Base-by-base conservation (phyloP, 1,284 basidiomycete genomes). In the Ceratorhiza oryzae-sativae region DNA sequence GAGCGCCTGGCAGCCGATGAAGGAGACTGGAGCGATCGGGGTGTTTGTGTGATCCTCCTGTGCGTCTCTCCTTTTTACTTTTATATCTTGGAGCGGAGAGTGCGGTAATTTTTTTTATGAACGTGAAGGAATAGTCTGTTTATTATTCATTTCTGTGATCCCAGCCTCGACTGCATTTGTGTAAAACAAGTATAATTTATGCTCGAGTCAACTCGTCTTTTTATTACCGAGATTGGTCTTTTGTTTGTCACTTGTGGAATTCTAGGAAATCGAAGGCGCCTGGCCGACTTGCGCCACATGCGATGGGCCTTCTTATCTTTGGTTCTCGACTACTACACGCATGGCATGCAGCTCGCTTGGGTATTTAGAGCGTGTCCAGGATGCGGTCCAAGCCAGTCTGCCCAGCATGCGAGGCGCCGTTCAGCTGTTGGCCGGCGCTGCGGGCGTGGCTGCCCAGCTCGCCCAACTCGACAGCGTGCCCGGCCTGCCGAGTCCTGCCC, bases 401-500 rank as follows among this genome's bases (percentile, higher is more conserved):
- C 67, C 32, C 55, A 12, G 39, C 20, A 70, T 70, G 55, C 48
- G 49, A 13, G 9, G 18, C 6, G 8, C 58, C 30, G 45, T 32
- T 12, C 41, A 34, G 55, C 9, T 59, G 13, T 39, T 59, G 41
- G 53, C 42, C 23, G 67, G 53, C 8, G 55, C 23, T 2, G 48
- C 62, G 25, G 27, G 48, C 12, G 34, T 25, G 13, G 63, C 51
- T 1, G 46, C 63, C 30, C 53, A 70, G 20, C 67, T 70, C 13
- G 55, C 53, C 15, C 67, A 70, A 36, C 41, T 70, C 12, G 67
- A 70, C 10, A 34, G 39, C n/a, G 25, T 70, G 3, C 34, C 67
- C n/a, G 67, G 67, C 20, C 20, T 70, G 3, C 55, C 67, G 18
- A 59, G 41, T 4, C 67, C 67, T 70, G 53, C 53, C 20, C 39